Evolutionary conservation across 306 rosid species (phyloP), one percentile per base, ranked within the genome.

Genomic region (Gastrolobium villosum): DNA sequence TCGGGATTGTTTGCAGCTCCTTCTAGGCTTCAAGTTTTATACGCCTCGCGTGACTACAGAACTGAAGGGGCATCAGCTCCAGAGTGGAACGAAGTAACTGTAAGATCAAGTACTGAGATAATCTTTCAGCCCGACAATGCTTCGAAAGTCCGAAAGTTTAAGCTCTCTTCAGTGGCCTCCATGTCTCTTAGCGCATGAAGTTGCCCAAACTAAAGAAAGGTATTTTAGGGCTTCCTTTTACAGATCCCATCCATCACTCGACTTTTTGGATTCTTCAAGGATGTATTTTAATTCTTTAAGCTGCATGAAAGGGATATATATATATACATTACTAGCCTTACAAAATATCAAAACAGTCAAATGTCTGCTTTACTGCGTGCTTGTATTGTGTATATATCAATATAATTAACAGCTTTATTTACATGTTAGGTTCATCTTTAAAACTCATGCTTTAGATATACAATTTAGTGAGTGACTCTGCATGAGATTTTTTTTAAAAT

Each of bases 91-190:
- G 99, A 95, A 85, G 91, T 80, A 45, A 82, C 68, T 6, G 96
- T 93, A 28, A 91, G 89, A 88, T 89, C 99, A 32, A 84, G 86
- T 56, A 95, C 96, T 0, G 99, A 91, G 84, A 84, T 95, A 41
- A 20, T 88, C 76, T 91, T 95, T 84, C 93, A 89, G 85, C 93
- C 88, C 5, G 70, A 77, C 32, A 84, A 86, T 77, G 80, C 88
- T 65, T 54, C 86, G 0, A 93, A 86, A 91, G 82, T 82, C 81
- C 78, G 88, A 48, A 91, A 93, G 83, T 86, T 89, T 70, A 88
- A 91, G 89, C 89, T 95, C 57, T 88, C 97, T 66, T 92, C 98
- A 14, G 52, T 95, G 44, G 30, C 57, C 70, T 89, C 98, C 52
- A 41, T 92, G 88, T 48, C 87, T n/a, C 96, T 93, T 39, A 93